A percentile compares a stretch with the other conserved stretches of the same genome.
Conservation (phyloP, 805 yeast genomes). For the Danielia oregonensis region DNA sequence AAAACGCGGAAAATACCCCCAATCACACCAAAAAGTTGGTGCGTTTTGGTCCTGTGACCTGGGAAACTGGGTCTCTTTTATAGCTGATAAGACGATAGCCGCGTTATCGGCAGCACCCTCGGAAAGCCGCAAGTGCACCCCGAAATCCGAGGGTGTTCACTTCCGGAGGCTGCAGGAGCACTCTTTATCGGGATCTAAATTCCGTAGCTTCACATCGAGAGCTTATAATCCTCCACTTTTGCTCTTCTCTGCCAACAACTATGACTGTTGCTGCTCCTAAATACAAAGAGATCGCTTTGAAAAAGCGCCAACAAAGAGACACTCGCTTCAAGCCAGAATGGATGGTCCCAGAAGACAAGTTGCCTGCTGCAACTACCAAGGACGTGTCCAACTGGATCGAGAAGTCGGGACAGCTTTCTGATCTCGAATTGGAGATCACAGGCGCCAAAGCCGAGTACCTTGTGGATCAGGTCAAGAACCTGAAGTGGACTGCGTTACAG, state of each 20-base stretch:
- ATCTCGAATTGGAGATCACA: slow-evolving; percentile 39
- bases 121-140: too few relatives aligned
- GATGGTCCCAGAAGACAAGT: slow-evolving; percentile 32
- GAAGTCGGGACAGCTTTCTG: slow-evolving; percentile 30
- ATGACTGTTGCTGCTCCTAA: slow-evolving; percentile 3
- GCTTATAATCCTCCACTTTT: too few relatives aligned
- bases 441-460: slow-evolving; percentile 25
- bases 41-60: slow-evolving; percentile 1
- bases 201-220: too few relatives aligned
- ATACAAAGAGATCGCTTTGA: slow-evolving; percentile 39
- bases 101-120: too few relatives aligned
- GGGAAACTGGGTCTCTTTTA: too few relatives aligned
- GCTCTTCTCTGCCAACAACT: neutral
- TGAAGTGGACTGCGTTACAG: slow-evolving; percentile 36
- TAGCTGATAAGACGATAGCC: too few relatives aligned
- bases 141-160: too few relatives aligned
- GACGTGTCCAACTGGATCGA: slow-evolving; percentile 39
- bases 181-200: too few relatives aligned
- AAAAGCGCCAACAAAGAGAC: slow-evolving; percentile 40
- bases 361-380: slow-evolving; percentile 27
- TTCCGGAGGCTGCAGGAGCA: too few relatives aligned
- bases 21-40: neutral
- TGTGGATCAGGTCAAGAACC: slow-evolving; percentile 23
- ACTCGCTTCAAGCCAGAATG: slow-evolving; percentile 43
- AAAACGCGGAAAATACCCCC: neutral